Evolutionary conservation across 148 eudicot species (phyloP), one percentile per base, ranked within the genome.

Genomic region (Agrostemma githago): DNA sequence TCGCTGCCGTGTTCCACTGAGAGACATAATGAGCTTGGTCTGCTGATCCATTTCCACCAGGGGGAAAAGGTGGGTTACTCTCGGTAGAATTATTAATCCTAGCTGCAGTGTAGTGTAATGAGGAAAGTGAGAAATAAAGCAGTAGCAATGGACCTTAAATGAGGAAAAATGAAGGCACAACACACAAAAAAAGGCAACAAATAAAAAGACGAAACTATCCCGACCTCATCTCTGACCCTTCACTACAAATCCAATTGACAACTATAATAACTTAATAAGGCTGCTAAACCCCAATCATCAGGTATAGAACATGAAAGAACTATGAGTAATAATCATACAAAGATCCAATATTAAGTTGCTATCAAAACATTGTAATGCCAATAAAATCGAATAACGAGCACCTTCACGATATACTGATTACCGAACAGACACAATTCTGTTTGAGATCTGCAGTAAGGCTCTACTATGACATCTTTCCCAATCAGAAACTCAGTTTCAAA

Each of bases 1-100:
- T 84, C 40, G 88, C 78, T 70, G 83, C 48, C 73, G 82, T 58
- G 74, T 82, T 85, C 92, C 94, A 89, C 59, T 83, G 88, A 41
- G 89, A 63, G 66, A 80, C 81, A 81, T 74, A 82, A 72, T 70
- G 84, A 77, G 81, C 84, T 38, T 77, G 88, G 37, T 84, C 91
- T 40, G 74, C 80, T 37, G 83, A 72, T 72, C 81, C 85, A 86
- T 83, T 89, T 19, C 85, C 89, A 43, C 61, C 84, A 21, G 88
- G 85, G 85, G 81, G 88, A 65, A 78, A 78, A 72, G 77, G 19
- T 43, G 88, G 78, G 76, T 75, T 84, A 85, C 78, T 84, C 78
- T 85, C 94, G 1, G 85, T 54, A 72, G 80, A 83, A 73, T 86
- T 81, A 73, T 86, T 81, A 67, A 84, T 54, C 74, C 89, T 83